Evolutionary conservation across 169 alveolate genomes (phyloP).

Genomic region (Amoebophrya sp.): DNA sequence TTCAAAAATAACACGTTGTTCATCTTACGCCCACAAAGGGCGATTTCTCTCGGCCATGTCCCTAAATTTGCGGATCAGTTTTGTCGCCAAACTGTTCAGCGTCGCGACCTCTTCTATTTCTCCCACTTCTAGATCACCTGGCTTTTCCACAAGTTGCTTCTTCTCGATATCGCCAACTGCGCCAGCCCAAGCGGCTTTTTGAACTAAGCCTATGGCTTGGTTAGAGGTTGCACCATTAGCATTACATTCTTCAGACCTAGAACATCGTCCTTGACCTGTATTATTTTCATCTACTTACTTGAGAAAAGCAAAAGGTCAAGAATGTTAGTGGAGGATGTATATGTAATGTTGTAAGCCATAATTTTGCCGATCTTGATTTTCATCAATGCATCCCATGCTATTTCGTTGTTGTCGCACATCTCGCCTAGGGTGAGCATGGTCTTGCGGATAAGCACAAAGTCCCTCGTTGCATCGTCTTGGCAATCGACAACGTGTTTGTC

Average conservation of each 20-base stretch:
- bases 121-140: too few species aligned
- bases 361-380: slow-evolving; percentile 3
- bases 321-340: too few species aligned
- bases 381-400: background rate
- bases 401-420: background rate
- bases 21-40: background rate
- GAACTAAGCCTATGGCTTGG: background rate
- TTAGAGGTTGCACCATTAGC: too few species aligned
- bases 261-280: too few species aligned
- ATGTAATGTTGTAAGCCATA: too few species aligned
- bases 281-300: too few species aligned
- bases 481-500: too few species aligned
- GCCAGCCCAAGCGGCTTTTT: background rate
- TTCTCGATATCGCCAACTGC: too few species aligned
- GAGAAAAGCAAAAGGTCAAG: too few species aligned
- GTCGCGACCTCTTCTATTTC: background rate
- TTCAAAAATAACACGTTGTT: too few species aligned
- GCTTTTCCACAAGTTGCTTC: too few species aligned
- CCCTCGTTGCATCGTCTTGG: background rate
- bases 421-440: background rate
- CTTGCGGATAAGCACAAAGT: background rate
- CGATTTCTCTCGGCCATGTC: background rate
- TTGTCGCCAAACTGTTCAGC: background rate
- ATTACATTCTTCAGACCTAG: too few species aligned
- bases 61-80: background rate